Percentiles rank a stretch among this genome's conserved stretches.
phyloP scores from a whole-genome alignment of 345 rosid species.

The Populus pruinosa region DNA sequence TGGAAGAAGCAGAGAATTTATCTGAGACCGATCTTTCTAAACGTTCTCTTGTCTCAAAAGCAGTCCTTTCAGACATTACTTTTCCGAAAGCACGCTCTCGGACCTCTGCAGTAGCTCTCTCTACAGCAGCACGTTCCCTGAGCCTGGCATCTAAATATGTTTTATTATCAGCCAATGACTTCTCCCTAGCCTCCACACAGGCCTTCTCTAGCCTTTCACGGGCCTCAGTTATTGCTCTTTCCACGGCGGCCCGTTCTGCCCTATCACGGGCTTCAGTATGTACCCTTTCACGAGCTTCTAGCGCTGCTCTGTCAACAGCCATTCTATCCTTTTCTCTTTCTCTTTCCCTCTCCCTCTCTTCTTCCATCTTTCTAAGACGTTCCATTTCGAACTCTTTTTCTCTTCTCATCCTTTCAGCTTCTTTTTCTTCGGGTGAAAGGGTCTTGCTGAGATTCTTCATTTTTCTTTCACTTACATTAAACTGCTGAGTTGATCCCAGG shows the following conservation, averaged over 20 bases:
- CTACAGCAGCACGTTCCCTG: conserved; percentile 89
- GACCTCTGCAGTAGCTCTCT: conserved; percentile 91
- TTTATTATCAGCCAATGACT: conserved; percentile 48
- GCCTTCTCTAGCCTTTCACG: conserved; percentile 95
- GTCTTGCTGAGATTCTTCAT: conserved; percentile 32
- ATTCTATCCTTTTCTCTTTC: conserved; percentile 95
- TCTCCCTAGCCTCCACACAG: conserved; percentile 85
- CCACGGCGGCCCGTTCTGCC: conserved; percentile 53
- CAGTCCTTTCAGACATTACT: conserved; percentile 60
- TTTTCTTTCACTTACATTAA: conserved; percentile 31
- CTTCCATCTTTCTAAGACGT: conserved; percentile 69
- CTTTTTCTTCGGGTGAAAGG: conserved; percentile 41
- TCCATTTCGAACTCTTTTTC: conserved; percentile 63
- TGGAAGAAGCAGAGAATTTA: conserved; percentile 49
- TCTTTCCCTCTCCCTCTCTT: conserved; percentile 83
- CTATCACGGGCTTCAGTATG: conserved; percentile 50
- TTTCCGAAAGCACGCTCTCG: conserved; percentile 74
- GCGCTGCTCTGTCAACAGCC: conserved; percentile 63
- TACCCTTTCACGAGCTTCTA: conserved; percentile 55
- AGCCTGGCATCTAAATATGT: conserved; percentile 54
- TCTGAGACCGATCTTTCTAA: conserved; percentile 63
- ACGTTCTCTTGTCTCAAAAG: conserved; percentile 64
- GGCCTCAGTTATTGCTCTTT: conserved; percentile 71
- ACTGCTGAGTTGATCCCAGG: conserved; percentile 31
- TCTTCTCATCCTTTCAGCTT: conserved; percentile 51